Evolutionary conservation across 108 stramenopile species (phyloP).

Genomic region (Nannochloropsis salina): DNA sequence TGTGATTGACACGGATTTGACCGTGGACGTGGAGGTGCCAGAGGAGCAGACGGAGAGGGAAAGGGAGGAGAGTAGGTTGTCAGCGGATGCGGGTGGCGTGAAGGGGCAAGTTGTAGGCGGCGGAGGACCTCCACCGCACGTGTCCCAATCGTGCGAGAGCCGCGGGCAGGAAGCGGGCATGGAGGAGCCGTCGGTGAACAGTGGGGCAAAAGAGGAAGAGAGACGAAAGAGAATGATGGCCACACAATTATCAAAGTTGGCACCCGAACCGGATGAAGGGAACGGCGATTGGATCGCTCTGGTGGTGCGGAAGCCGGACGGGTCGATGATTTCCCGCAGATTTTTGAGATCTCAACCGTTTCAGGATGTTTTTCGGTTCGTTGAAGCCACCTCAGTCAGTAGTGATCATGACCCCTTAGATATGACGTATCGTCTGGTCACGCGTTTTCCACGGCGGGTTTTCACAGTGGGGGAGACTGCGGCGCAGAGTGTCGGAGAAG

Average conservation of each 20-base stretch:
- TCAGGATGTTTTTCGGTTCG: slow-evolving; percentile 33
- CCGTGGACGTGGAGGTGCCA: slow-evolving; percentile 37
- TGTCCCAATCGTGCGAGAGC: neutral
- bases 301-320: slow-evolving; percentile 26
- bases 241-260: neutral
- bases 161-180: neutral
- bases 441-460: slow-evolving; percentile 37
- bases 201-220: slow-evolving; percentile 28
- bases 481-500: slow-evolving; percentile 31
- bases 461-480: slow-evolving; percentile 26
- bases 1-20: slow-evolving; percentile 45
- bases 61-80: slow-evolving; percentile 20
- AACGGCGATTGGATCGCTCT: slow-evolving; percentile 31
- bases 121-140: slow-evolving; percentile 5
- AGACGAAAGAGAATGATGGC: slow-evolving; percentile 25
- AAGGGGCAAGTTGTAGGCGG: neutral
- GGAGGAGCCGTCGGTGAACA: neutral
- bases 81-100: neutral
- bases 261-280: slow-evolving; percentile 22
- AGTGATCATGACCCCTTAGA: slow-evolving; percentile 21
- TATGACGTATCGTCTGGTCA: slow-evolving; percentile 31
- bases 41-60: slow-evolving; percentile 33
- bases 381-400: slow-evolving; percentile 20
- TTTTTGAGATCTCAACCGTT: slow-evolving; percentile 26
- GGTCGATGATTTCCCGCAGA: slow-evolving; percentile 24